Evolutionary conservation across 768 basidiomycete species (phyloP), one percentile per base, ranked within the genome.

Genomic region (Kwoniella shandongensis): DNA sequence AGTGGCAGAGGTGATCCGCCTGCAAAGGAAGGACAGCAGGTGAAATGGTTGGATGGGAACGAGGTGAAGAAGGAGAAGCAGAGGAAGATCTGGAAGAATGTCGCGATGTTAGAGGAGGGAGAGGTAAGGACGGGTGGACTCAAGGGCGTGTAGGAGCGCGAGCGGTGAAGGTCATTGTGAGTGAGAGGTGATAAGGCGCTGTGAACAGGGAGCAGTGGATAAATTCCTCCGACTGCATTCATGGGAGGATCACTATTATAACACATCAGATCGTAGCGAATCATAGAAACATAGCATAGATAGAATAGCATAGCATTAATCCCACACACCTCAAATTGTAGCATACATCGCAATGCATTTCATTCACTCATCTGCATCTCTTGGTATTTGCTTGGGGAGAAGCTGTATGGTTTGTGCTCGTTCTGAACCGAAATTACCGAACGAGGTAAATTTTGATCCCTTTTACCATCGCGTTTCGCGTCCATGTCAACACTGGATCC

Each of bases 11-110:
- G 54, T 66, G 8, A 48, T 49, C 42, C n/a, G n/a, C n/a, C n/a
- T n/a, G n/a, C n/a, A n/a, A n/a, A n/a, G n/a, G n/a, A n/a, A n/a
- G 27, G 40, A 17, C 51, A 59, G 32, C 54, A 53, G 7, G 26
- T 54, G 17, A 42, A 32, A 35, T 59, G 57, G 52, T 36, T 61
- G 17, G 45, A 53, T 23, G 59, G 51, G 27, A 38, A 50, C 12
- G 57, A 57, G 4, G 62, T 42, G 20, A 39, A 62, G 18, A 20
- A 50, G 44, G 42, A 40, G n/a, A 64, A 44, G 32, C 40, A 54
- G 51, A 61, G 55, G 53, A 54, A 62, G 30, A 47, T 55, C 2
- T 69, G 63, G 61, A 56, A 45, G 42, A 53, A 59, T 38, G 53
- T 63, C 8, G 57, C 50, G 15, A 18, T 65, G 25, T 29, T 64